Base-by-base conservation (phyloP, 768 basidiomycete species). In the Hypholoma sublateritium region DNA sequence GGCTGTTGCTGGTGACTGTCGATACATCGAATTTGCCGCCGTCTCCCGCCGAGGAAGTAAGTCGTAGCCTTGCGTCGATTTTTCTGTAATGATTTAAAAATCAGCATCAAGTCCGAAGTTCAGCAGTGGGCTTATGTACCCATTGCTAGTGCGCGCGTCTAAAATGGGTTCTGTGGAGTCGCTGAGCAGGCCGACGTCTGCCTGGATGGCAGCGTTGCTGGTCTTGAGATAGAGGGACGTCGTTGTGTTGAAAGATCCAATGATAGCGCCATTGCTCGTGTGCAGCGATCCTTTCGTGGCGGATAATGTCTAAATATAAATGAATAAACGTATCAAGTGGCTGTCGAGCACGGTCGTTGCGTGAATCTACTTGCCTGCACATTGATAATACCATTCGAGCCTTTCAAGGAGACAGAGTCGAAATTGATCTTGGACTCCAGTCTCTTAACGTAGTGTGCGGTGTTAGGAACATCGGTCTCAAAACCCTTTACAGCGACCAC, bases 391-490 rank as follows among this genome's bases (percentile, higher is more conserved):
- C 71, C 71, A 50, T 78, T 77, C 5, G 69, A 63, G 22, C 75
- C 73, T 44, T 49, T 55, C 17, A 83, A 60, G 32, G 63, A 63
- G 28, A 84, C 58, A 0, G 52, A 53, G 4, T 71, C 67, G 51
- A 85, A 82, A 0, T 69, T 28, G 11, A 77, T 69, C 2, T 65
- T 65, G 22, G 67, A 59, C n/a, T 60, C 60, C 16, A 83, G 64
- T 9, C 74, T 64, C 14, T 62, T 69, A 3, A 85, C 53, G 12
- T 59, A 57, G 19, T 83, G 76, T 35, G 46, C 50, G 44, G 75
- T 80, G 56, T 74, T 73, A 14, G 70, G 71, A 34, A 81, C 53
- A 34, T 72, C 65, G 4, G 81, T 82, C 53, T 75, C 70, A 21
- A 85, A 72, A 4, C 62, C 64, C 50, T 77, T 74, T 60, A 86